phyloP scores from a whole-genome alignment of 305 asterid genomes.

The Rubia tinctorum region DNA sequence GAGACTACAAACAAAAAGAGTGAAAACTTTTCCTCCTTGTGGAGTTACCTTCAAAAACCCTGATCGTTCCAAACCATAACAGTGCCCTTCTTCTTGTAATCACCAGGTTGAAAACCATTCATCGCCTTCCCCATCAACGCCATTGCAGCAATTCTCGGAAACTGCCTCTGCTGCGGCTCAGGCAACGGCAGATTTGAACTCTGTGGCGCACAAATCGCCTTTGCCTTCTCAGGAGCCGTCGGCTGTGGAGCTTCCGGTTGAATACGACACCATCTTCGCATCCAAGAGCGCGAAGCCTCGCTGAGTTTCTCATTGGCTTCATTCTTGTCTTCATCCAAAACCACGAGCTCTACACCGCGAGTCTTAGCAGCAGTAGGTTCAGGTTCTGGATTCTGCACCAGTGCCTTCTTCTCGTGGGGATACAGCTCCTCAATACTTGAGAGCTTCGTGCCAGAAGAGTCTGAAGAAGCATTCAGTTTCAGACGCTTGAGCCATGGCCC shows the following conservation, averaged over 20 bases:
- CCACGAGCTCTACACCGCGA: slow-evolving; percentile 24
- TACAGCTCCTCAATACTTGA: slow-evolving; percentile 28
- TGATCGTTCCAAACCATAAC: slow-evolving; percentile 60
- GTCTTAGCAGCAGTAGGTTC: slow-evolving; percentile 24
- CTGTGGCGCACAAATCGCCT: slow-evolving; percentile 43
- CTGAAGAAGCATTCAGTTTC: slow-evolving; percentile 39
- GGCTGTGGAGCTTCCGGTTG: slow-evolving; percentile 21
- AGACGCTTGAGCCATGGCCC: slow-evolving; percentile 70
- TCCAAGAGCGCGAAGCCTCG: slow-evolving; percentile 56
- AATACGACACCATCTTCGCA: slow-evolving; percentile 55
- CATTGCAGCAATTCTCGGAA: slow-evolving; percentile 84
- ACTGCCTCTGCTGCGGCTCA: slow-evolving; percentile 47
- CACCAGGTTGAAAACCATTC: slow-evolving; percentile 51
- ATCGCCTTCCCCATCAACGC: slow-evolving; percentile 83
- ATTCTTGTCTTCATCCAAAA: slow-evolving; percentile 15
- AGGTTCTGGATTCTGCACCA: slow-evolving; percentile 21
- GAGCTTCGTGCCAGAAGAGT: slow-evolving; percentile 41
- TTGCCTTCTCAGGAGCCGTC: slow-evolving; percentile 20
- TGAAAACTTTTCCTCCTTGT: not conserved
- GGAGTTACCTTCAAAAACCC: slow-evolving; percentile 23
- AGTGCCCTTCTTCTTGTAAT: slow-evolving; percentile 47
- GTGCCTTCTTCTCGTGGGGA: slow-evolving; percentile 29
- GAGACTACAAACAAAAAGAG: not conserved
- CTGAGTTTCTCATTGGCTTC: slow-evolving; percentile 18
- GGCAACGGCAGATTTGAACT: slow-evolving; percentile 36